These are phyloP conservation scores for Aspergillus nidulans DNA, from an alignment of 495 filamentous ascomycete genomes.

Conservation along the genomic window DNA sequence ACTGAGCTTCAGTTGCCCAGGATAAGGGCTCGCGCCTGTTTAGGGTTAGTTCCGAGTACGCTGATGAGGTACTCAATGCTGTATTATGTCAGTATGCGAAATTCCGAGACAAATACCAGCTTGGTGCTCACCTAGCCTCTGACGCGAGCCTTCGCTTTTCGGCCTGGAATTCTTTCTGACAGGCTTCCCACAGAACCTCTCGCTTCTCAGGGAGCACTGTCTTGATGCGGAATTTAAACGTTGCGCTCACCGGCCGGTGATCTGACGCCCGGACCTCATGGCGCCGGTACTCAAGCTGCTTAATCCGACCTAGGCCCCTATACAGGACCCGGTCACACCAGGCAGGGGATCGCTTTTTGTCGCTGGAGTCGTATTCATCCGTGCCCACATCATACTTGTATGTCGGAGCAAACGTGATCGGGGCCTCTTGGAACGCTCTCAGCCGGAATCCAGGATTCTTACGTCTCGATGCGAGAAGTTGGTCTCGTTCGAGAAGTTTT, in stretches of 20 bases:
- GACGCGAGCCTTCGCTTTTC: slow-evolving; percentile 58
- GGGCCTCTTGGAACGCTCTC: slow-evolving; percentile 77
- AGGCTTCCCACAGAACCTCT: slow-evolving; percentile 61
- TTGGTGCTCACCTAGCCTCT: slow-evolving; percentile 53
- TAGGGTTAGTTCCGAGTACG: slow-evolving; percentile 44
- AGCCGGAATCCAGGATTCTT: slow-evolving; percentile 86
- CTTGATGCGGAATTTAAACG: slow-evolving; percentile 78
- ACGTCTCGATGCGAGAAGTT: slow-evolving; percentile 78
- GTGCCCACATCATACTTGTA: slow-evolving; percentile 98
- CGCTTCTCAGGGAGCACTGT: slow-evolving; percentile 64
- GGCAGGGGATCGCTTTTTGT: slow-evolving; percentile 92
- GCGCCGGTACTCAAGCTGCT: slow-evolving; percentile 80
- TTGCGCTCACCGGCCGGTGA: slow-evolving; percentile 85
- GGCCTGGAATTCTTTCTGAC: slow-evolving; percentile 65
- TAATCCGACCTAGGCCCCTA: slow-evolving; percentile 74
- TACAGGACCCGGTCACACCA: slow-evolving; percentile 96
- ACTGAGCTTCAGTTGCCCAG: slow-evolving; percentile 20
- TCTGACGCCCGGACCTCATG: slow-evolving; percentile 89
- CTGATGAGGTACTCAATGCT: slow-evolving; percentile 53
- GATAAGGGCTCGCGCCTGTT: slow-evolving; percentile 42
- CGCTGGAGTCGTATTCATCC: slow-evolving; percentile 87
- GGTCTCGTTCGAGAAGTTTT: slow-evolving; percentile 94
- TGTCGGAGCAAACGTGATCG: slow-evolving; percentile 88
- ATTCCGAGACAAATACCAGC: not conserved
- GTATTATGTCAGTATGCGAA: not conserved